A percentile compares a stretch with the other conserved stretches of the same genome.
Conservation (phyloP, 192 early-diverging fungal species). For the Linnemannia elongata region DNA sequence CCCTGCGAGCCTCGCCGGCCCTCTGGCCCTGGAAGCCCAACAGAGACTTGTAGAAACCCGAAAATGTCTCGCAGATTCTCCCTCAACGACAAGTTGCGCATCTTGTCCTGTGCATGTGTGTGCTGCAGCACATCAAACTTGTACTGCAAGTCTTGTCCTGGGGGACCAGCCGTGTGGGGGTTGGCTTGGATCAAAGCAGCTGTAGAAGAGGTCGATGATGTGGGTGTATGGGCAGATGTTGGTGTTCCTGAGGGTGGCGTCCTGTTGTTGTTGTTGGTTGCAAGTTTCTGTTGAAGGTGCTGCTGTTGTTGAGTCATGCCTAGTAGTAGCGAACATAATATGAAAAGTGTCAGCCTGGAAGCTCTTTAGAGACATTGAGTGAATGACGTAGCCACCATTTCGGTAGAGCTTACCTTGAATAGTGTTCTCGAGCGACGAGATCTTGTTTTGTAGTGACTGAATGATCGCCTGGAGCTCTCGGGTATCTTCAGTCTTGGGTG, state of each 20-base stretch:
- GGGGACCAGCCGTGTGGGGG: constrained; percentile 18
- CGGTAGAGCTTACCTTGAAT: constrained; percentile 21
- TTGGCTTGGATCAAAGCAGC: not conserved
- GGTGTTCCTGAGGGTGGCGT: not conserved
- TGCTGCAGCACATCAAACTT: constrained; percentile 41
- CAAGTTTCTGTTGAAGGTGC: constrained; percentile 25
- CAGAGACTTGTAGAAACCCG: constrained; percentile 37
- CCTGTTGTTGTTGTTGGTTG: not conserved
- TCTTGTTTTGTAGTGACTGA: constrained; percentile 26
- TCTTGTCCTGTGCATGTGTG: constrained; percentile 33
- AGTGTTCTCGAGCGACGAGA: constrained; percentile 18
- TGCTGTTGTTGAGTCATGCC: constrained; percentile 22
- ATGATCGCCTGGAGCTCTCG: constrained; percentile 26
- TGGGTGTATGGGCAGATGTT: not conserved
- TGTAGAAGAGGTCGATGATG: not conserved
- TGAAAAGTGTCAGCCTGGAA: not conserved
- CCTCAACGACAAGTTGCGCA: constrained; percentile 31
- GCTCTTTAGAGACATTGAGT: not conserved
- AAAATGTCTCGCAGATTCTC: constrained; percentile 40
- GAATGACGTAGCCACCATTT: not conserved
- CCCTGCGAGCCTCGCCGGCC: not conserved
- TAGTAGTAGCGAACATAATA: not conserved
- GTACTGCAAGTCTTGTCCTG: constrained; percentile 38
- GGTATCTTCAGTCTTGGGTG: constrained; percentile 33
- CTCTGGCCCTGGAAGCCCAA: not conserved